Percentiles rank a stretch among this genome's conserved stretches.
phyloP scores from a whole-genome alignment of 2,329 filamentous ascomycete species.

The Hymenoscyphus repandus region DNA sequence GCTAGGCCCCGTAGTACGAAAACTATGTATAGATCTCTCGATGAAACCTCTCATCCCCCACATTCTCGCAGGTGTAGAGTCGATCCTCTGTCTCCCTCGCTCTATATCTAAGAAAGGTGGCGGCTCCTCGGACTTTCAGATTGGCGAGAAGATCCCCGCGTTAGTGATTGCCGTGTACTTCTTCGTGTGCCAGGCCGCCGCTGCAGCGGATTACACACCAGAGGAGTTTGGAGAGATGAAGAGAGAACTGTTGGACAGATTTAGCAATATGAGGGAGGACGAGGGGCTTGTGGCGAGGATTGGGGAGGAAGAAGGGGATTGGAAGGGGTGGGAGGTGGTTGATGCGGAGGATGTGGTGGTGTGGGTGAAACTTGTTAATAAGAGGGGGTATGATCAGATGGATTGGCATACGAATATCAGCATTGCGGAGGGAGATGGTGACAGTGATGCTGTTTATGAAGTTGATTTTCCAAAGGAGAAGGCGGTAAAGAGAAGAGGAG shows the following conservation, averaged over 20 bases:
- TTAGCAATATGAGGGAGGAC: constrained; percentile 35
- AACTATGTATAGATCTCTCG: constrained; percentile 57
- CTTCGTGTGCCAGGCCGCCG: constrained; percentile 50
- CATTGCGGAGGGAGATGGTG: constrained; percentile 30
- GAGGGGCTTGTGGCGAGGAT: constrained; percentile 39
- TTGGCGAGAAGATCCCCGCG: constrained; percentile 41
- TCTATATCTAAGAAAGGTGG: constrained; percentile 10
- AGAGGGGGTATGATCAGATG: constrained; percentile 42
- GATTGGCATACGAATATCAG: constrained; percentile 57
- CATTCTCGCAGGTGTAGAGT: constrained; percentile 68
- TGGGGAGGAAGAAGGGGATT: constrained; percentile 40
- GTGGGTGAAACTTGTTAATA: constrained; percentile 53
- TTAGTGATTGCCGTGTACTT: constrained; percentile 57
- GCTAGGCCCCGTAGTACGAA: constrained; percentile 64
- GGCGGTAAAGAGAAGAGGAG: constrained; percentile 14
- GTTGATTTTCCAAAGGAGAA: constrained; percentile 22
- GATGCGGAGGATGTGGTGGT: constrained; percentile 52
- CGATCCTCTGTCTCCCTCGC: constrained; percentile 31
- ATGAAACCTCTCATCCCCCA: constrained; percentile 62
- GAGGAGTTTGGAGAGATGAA: constrained; percentile 42
- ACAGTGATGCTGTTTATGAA: constrained; percentile 30
- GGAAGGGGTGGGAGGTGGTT: constrained; percentile 48
- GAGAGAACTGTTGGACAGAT: constrained; percentile 42
- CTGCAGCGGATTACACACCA: constrained; percentile 31
- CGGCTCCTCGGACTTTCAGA: background rate